phyloP scores from a whole-genome alignment of 1,284 basidiomycete genomes.

The Ceratobasidium sp. region DNA sequence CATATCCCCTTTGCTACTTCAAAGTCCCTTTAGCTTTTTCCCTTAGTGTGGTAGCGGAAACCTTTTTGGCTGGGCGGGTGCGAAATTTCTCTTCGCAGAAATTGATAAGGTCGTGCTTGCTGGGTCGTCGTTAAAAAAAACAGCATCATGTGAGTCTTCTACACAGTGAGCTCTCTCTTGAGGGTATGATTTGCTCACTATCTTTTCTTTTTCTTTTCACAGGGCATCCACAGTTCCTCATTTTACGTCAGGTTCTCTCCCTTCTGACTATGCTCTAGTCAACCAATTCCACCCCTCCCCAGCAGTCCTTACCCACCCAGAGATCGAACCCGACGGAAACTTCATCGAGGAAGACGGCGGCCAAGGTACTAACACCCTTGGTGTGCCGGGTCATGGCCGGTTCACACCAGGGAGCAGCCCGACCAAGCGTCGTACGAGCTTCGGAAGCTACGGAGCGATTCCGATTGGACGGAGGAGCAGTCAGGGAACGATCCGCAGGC shows the following conservation, averaged over 20 bases:
- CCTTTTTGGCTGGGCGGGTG: no score
- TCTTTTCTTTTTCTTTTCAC: background rate
- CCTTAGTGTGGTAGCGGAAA: background rate
- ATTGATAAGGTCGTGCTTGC: no score
- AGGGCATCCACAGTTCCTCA: conserved; percentile 42
- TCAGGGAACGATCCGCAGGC: conserved; percentile 11
- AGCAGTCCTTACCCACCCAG: conserved; percentile 3
- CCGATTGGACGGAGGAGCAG: conserved; percentile 37
- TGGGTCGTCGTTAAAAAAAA: no score
- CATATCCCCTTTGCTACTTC: background rate
- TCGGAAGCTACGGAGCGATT: conserved; percentile 39
- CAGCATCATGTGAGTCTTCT: background rate
- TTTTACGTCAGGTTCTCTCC: conserved; percentile 42
- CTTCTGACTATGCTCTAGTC: conserved; percentile 38
- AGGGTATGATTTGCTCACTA: background rate
- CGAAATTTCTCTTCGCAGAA: background rate
- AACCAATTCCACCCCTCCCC: conserved; percentile 39
- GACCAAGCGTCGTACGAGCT: conserved; percentile 30
- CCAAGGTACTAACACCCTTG: conserved; percentile 11
- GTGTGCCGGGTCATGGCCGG: background rate
- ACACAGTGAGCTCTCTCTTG: background rate
- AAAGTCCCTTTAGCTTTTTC: background rate
- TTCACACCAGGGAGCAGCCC: conserved; percentile 34
- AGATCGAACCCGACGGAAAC: conserved; percentile 12
- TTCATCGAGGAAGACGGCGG: conserved; percentile 17